These are phyloP conservation scores for Eucommia ulmoides DNA, from an alignment of 257 asterid species.

Conservation along the genomic window DNA sequence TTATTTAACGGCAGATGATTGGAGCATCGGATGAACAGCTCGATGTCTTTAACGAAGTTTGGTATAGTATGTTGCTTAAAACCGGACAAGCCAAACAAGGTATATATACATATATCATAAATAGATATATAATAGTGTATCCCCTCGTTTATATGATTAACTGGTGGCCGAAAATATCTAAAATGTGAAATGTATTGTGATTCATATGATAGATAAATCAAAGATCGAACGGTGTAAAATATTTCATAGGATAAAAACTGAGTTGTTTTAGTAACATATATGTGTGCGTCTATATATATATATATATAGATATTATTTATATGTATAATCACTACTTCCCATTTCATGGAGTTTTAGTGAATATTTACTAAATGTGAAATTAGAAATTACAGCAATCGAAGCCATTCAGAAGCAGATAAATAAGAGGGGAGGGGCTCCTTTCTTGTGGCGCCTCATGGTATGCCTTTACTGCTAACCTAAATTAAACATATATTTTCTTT, in stretches of 20 bases:
- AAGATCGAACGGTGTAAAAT: not conserved
- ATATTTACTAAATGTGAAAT: conserved; percentile 5
- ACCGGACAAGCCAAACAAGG: conserved; percentile 48
- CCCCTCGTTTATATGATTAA: not conserved
- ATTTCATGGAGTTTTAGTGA: not conserved
- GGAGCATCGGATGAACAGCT: conserved; percentile 98
- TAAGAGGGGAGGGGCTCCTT: conserved; percentile 62
- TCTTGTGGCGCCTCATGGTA: conserved; percentile 86
- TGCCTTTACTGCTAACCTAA: not conserved
- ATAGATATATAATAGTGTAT: too few species aligned
- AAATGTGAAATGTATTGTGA: not conserved
- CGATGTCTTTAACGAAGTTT: conserved; percentile 71
- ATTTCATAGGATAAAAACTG: not conserved
- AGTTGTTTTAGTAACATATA: not conserved
- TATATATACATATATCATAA: too few species aligned
- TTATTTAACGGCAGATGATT: conserved; percentile 63
- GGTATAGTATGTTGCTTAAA: conserved; percentile 44
- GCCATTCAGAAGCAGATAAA: conserved; percentile 59
- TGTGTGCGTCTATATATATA: too few species aligned
- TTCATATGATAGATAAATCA: not conserved
- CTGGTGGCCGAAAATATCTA: not conserved
- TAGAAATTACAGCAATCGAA: conserved; percentile 38
- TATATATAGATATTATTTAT: too few species aligned
- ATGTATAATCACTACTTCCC: not conserved
- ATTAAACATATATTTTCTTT: not conserved